Evolutionary conservation across 768 basidiomycete species (phyloP).

Genomic region (Russula vinacea): DNA sequence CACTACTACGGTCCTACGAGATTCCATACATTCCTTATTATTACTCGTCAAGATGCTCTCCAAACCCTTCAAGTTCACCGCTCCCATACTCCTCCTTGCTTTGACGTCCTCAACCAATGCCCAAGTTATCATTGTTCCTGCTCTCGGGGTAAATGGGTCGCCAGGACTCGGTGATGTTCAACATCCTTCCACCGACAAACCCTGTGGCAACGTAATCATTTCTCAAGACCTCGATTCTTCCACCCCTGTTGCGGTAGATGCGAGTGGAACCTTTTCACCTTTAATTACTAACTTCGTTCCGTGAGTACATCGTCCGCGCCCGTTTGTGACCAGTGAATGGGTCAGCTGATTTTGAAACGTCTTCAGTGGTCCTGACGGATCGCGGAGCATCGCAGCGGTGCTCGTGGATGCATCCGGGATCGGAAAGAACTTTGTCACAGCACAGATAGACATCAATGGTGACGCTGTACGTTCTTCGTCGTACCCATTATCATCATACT

Average conservation of each 20-base stretch:
- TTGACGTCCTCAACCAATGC: conserved; percentile 41
- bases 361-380: conserved; percentile 34
- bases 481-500: neutral
- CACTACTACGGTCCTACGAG: no score
- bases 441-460: conserved; percentile 47
- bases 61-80: conserved; percentile 34
- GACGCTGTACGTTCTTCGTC: conserved; percentile 39
- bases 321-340: conserved; percentile 44
- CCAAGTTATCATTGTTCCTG: conserved; percentile 45
- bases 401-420: conserved; percentile 44
- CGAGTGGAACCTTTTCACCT: conserved; percentile 44
- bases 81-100: conserved; percentile 37
- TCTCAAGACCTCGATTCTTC: conserved; percentile 42
- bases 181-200: conserved; percentile 34
- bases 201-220: conserved; percentile 47
- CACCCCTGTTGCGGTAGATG: conserved; percentile 30
- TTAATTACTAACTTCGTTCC: conserved; percentile 48
- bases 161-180: conserved; percentile 34
- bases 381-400: conserved; percentile 43
- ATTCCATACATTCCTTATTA: neutral
- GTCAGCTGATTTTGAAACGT: conserved; percentile 26
- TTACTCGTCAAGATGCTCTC: conserved; percentile 31
- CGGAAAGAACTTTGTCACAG: conserved; percentile 38
- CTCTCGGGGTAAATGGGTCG: conserved; percentile 36
- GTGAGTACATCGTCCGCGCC: conserved; percentile 37